Evolutionary conservation across 2,329 filamentous ascomycete genomes (phyloP).

Genomic region (Paecilomyces formosus): DNA sequence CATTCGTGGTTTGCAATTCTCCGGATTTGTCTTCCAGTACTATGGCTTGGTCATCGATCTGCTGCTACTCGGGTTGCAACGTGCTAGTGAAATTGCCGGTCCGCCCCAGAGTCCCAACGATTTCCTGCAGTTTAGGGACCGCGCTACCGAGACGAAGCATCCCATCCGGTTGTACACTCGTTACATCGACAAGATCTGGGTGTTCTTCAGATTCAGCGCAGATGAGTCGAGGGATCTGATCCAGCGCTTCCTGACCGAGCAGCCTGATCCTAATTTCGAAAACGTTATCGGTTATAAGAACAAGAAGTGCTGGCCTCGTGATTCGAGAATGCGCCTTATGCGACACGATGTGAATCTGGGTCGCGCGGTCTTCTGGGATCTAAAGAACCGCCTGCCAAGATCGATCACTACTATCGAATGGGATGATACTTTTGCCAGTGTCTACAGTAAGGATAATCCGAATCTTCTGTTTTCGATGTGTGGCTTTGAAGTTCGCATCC

Average conservation of each 20-base stretch:
- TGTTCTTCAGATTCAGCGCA: constrained; percentile 87
- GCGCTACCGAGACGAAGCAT: constrained; percentile 84
- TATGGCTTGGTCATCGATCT: constrained; percentile 94
- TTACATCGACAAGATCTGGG: constrained; percentile 98
- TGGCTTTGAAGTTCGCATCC: constrained; percentile 91
- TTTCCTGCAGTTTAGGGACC: constrained; percentile 93
- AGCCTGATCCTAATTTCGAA: constrained; percentile 97
- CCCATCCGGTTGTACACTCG: constrained; percentile 96
- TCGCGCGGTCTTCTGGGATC: constrained; percentile 95
- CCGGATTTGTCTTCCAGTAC: constrained; percentile 97
- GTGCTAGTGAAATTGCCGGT: constrained; percentile 95
- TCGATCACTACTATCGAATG: constrained; percentile 97
- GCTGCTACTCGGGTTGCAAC: constrained; percentile 81
- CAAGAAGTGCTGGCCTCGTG: constrained; percentile 98
- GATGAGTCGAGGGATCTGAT: constrained; percentile 95
- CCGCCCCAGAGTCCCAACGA: constrained; percentile 92
- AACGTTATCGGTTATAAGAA: constrained; percentile 99
- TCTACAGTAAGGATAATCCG: constrained; percentile 96
- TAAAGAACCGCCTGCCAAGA: constrained; percentile 91
- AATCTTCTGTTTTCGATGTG: constrained; percentile 97
- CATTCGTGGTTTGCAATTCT: constrained; percentile 96
- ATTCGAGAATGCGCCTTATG: constrained; percentile 97
- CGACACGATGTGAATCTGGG: constrained; percentile 97
- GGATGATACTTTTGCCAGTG: constrained; percentile 97
- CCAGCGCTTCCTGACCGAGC: constrained; percentile 94